Evolutionary conservation across 2,329 filamentous ascomycete species (phyloP).

Genomic region (Gliomastix tumulicola): DNA sequence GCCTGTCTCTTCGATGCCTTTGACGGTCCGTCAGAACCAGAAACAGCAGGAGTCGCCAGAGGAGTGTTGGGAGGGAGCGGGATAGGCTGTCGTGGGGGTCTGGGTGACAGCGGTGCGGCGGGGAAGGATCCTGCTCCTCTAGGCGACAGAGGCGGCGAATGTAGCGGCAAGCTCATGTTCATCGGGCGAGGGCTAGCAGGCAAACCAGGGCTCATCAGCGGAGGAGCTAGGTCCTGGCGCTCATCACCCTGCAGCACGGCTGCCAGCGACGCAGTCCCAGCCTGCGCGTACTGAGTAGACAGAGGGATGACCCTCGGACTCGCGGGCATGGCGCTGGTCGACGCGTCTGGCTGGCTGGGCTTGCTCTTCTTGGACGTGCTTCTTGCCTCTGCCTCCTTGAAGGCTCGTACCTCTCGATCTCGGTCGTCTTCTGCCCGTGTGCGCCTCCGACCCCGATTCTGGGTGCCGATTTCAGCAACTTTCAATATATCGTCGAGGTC

Average conservation of each 20-base stretch:
- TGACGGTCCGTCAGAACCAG: too few species aligned
- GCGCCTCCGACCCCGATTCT: slow-evolving; percentile 67
- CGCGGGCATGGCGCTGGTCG: slow-evolving; percentile 22
- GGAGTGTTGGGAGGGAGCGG: slow-evolving; percentile 66
- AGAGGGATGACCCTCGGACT: slow-evolving; percentile 26
- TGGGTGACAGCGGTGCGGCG: slow-evolving; percentile 58
- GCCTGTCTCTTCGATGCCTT: slow-evolving; percentile 28
- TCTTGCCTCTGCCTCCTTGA: slow-evolving; percentile 61
- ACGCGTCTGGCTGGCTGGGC: slow-evolving; percentile 22
- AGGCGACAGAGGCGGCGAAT: slow-evolving; percentile 65
- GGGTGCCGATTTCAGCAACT: slow-evolving; percentile 53
- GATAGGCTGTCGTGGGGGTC: slow-evolving; percentile 66
- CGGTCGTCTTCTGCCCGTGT: slow-evolving; percentile 84
- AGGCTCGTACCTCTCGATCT: slow-evolving; percentile 62
- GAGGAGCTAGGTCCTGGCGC: slow-evolving; percentile 18
- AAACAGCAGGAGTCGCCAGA: slow-evolving; percentile 30
- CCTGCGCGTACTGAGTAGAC: slow-evolving; percentile 26
- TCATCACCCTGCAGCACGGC: slow-evolving; percentile 36
- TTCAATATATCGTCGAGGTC: slow-evolving; percentile 78
- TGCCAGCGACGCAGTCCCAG: slow-evolving; percentile 42
- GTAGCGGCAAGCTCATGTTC: slow-evolving; percentile 41
- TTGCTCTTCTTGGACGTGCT: slow-evolving; percentile 70
- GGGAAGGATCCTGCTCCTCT: slow-evolving; percentile 34
- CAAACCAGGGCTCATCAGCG: slow-evolving; percentile 52
- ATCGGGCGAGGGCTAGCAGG: slow-evolving; percentile 52